Conservation (phyloP, 345 rosid species). For the Murraya koenigii region DNA sequence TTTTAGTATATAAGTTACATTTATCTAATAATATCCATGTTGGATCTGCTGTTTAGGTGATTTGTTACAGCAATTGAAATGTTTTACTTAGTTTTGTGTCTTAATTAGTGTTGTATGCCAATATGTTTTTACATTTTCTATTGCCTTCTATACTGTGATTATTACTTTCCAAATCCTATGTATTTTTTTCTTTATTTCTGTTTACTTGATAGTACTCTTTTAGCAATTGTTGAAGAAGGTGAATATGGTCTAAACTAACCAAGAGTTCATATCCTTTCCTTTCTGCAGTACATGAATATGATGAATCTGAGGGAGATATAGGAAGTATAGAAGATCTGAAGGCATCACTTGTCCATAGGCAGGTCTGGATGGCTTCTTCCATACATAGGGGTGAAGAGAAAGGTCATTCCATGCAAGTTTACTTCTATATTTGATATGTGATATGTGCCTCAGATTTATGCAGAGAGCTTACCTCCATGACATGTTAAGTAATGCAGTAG, state of each 20-base stretch:
- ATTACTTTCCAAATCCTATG: background rate
- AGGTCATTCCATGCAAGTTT: constrained; percentile 38
- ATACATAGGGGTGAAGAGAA: constrained; percentile 87
- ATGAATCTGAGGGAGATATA: constrained; percentile 27
- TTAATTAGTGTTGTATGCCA: background rate
- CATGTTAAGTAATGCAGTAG: background rate
- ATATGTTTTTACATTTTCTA: background rate
- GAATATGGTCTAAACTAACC: background rate
- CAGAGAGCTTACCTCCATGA: background rate
- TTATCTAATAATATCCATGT: background rate
- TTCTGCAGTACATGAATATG: constrained; percentile 46
- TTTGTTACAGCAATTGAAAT: background rate
- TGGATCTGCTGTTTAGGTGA: constrained; percentile 2
- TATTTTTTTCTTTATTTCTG: background rate
- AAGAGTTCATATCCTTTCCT: constrained; percentile 2
- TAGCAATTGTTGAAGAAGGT: background rate
- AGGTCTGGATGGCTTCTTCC: constrained; percentile 93
- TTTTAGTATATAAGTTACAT: background rate
- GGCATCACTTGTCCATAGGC: constrained; percentile 48
- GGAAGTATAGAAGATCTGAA: constrained; percentile 49
- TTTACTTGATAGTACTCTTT: background rate
- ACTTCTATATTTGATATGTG: background rate
- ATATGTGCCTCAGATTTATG: background rate
- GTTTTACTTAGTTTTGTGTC: background rate
- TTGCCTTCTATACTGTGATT: background rate